Conservation (phyloP, 139 green algal genomes). For the Limnomonas spitsbergensis region DNA sequence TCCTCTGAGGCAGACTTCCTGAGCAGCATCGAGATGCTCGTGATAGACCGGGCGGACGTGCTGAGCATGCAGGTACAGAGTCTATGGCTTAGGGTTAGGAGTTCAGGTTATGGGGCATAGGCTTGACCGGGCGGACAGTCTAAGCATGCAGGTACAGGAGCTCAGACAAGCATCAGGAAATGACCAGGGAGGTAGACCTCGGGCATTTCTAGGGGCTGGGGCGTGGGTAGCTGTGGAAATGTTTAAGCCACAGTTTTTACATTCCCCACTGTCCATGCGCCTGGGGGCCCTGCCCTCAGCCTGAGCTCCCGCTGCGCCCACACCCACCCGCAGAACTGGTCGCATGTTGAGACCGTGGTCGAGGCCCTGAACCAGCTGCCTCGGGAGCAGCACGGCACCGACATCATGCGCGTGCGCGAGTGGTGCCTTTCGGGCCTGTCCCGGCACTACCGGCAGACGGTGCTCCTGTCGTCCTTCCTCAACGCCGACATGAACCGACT, state of each 20-base stretch:
- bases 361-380: slow-evolving; percentile 80
- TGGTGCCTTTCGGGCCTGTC: slow-evolving; percentile 42
- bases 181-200: too few relatives aligned
- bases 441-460: slow-evolving; percentile 72
- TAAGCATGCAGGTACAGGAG: too few relatives aligned
- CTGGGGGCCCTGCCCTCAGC: too few relatives aligned
- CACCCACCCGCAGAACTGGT: slow-evolving; percentile 47
- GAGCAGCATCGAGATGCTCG: slow-evolving; percentile 83
- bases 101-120: neutral
- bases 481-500: slow-evolving; percentile 76
- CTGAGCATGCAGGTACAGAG: slow-evolving; percentile 87
- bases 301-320: too few relatives aligned
- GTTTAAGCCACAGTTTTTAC: too few relatives aligned
- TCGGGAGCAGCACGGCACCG: slow-evolving; percentile 70
- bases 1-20: slow-evolving; percentile 77
- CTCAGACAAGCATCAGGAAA: too few relatives aligned
- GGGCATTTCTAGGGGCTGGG: neutral
- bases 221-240: too few relatives aligned
- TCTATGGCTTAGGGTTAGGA: neutral
- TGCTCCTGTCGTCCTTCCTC: slow-evolving; percentile 77
- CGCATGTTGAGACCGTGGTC: slow-evolving; percentile 74
- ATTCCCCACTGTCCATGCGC: too few relatives aligned
- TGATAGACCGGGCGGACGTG: slow-evolving; percentile 85
- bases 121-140: too few relatives aligned
- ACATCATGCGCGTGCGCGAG: slow-evolving; percentile 86